Evolutionary conservation across 2,329 filamentous ascomycete species (phyloP).

Genomic region (Aureobasidium sp.): DNA sequence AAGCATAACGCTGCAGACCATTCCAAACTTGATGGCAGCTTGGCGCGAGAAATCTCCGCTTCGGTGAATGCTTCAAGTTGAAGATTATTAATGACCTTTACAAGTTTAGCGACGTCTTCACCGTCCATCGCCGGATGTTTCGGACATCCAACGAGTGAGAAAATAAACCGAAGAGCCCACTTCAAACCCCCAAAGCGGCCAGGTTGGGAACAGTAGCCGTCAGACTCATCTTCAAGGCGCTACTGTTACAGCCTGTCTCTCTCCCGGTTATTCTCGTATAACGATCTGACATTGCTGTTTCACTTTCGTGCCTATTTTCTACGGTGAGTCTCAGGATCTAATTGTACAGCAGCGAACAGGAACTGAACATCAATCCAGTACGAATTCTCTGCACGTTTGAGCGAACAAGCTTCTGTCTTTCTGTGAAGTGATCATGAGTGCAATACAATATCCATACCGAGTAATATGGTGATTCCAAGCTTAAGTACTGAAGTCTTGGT

Average conservation of each 20-base stretch:
- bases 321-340: not conserved
- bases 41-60: slow-evolving; percentile 8
- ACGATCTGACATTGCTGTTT: not conserved
- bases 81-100: not conserved
- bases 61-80: not conserved
- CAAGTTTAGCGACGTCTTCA: not conserved
- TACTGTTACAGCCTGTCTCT: not conserved
- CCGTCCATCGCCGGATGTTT: not conserved
- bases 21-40: not conserved
- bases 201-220: not conserved
- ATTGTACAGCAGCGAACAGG: not conserved
- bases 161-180: not conserved
- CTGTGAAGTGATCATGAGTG: no score
- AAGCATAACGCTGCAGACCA: not conserved
- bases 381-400: not conserved
- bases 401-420: no score
- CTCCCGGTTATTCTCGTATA: not conserved
- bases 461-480: no score
- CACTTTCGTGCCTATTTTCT: not conserved
- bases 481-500: no score
- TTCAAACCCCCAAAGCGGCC: not conserved
- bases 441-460: no score
- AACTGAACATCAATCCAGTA: not conserved
- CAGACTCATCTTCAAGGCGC: not conserved
- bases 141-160: not conserved